These are phyloP conservation scores for Loxodes magnus DNA, from an alignment of 73 alveolate species.

Conservation along the genomic window DNA sequence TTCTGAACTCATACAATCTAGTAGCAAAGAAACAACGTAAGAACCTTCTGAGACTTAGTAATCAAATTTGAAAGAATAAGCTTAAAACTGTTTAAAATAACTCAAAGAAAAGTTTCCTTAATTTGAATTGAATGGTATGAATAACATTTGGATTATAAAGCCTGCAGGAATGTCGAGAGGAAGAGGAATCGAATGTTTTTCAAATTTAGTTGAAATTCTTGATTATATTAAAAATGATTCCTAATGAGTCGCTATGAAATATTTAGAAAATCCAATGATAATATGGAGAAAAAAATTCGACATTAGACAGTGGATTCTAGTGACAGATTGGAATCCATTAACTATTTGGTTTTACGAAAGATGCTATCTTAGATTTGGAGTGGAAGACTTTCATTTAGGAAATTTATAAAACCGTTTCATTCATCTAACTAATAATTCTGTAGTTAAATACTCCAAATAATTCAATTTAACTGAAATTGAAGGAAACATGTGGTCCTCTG, in stretches of 20 bases:
- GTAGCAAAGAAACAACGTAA: constrained; percentile 21
- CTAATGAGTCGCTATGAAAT: constrained; percentile 89
- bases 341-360: constrained; percentile 85
- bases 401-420: constrained; percentile 75
- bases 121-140: constrained; percentile 65
- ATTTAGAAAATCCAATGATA: constrained; percentile 96
- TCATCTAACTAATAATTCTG: constrained; percentile 92
- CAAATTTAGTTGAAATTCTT: constrained; percentile 76
- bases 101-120: constrained; percentile 73
- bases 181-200: constrained; percentile 85
- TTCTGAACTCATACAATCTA: too few species aligned
- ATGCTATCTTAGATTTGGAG: constrained; percentile 91
- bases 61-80: constrained; percentile 41
- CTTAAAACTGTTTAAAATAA: constrained; percentile 32
- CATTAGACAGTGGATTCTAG: constrained; percentile 91
- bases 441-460: constrained; percentile 76
- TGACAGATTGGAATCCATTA: constrained; percentile 72
- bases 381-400: constrained; percentile 77
- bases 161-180: constrained; percentile 97
- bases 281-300: constrained; percentile 84
- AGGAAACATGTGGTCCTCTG: constrained; percentile 96
- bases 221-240: constrained; percentile 77
- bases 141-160: constrained; percentile 94
- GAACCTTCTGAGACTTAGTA: constrained; percentile 45
- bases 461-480: constrained; percentile 64